Percentiles rank a stretch among this genome's conserved stretches.
These are phyloP conservation scores for Ramaria rubella DNA, from an alignment of 768 basidiomycete species.

Conservation along the genomic window DNA sequence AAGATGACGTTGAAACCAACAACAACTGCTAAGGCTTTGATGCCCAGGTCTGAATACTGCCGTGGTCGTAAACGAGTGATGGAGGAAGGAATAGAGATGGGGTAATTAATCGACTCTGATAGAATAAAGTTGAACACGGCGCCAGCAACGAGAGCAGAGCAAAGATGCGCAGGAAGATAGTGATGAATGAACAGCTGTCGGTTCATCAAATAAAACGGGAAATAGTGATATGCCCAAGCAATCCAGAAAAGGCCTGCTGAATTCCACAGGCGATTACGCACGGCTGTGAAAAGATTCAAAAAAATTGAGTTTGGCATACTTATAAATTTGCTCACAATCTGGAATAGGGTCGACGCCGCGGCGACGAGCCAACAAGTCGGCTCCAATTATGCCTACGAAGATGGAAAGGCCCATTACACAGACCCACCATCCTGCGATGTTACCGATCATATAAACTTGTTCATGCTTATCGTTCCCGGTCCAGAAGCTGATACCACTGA, in stretches of 20 bases:
- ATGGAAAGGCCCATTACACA: conserved; percentile 82
- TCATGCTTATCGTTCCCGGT: conserved; percentile 76
- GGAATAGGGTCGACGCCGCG: conserved; percentile 81
- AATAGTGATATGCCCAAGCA: conserved; percentile 92
- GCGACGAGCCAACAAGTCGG: conserved; percentile 83
- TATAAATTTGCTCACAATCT: conserved; percentile 54
- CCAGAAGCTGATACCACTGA: conserved; percentile 98
- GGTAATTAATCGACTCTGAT: conserved; percentile 88
- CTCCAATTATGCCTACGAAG: conserved; percentile 83
- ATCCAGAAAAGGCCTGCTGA: conserved; percentile 93
- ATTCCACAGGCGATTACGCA: conserved; percentile 92
- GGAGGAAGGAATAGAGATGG: conserved; percentile 71
- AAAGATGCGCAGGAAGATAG: conserved; percentile 94
- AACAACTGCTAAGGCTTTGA: conserved; percentile 64
- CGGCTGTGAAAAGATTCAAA: conserved; percentile 42
- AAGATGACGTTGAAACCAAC: conserved; percentile 51
- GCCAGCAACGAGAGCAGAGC: conserved; percentile 88
- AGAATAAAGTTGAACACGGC: conserved; percentile 85
- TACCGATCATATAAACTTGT: conserved; percentile 96
- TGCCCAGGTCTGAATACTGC: conserved; percentile 66
- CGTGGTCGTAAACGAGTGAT: conserved; percentile 48
- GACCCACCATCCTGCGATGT: conserved; percentile 91
- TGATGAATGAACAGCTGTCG: conserved; percentile 97
- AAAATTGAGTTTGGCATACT: neutral
- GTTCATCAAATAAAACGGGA: conserved; percentile 97